Percentiles rank a stretch among this genome's conserved stretches.
Conservation (phyloP, 176 grass and related monocot genomes). For the Alopecurus myosuroides region DNA sequence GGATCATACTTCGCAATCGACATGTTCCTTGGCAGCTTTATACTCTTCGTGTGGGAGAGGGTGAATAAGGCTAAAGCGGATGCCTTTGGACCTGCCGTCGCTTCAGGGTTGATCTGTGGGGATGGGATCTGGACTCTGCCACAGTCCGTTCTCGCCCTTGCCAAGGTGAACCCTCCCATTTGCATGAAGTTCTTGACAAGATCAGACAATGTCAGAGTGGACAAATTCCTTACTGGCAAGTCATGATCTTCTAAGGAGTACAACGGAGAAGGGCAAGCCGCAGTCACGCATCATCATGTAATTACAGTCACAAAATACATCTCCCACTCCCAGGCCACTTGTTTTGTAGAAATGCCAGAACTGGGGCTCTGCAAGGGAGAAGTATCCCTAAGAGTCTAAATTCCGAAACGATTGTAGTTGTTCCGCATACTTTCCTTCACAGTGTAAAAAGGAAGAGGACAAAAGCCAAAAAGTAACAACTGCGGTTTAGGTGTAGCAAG, state of each 20-base stretch:
- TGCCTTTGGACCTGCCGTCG: constrained; percentile 71
- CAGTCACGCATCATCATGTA: constrained; percentile 15
- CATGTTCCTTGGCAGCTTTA: constrained; percentile 63
- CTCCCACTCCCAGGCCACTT: background rate
- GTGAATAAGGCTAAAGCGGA: constrained; percentile 65
- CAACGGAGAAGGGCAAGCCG: background rate
- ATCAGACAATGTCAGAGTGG: constrained; percentile 40
- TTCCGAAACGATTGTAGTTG: background rate
- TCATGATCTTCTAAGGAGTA: background rate
- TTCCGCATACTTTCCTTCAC: background rate
- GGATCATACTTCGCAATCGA: constrained; percentile 95
- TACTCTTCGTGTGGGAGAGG: constrained; percentile 75
- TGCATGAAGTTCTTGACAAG: constrained; percentile 86
- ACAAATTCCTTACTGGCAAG: constrained; percentile 24
- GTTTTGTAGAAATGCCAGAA: constrained; percentile 19
- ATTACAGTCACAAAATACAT: constrained; percentile 8
- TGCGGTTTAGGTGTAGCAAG: background rate
- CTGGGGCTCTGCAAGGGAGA: background rate
- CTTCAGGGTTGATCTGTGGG: constrained; percentile 88
- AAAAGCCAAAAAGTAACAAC: background rate
- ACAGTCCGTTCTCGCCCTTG: constrained; percentile 70
- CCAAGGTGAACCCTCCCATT: constrained; percentile 77
- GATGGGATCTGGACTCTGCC: constrained; percentile 95
- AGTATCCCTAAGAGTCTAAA: background rate
- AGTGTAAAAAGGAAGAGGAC: background rate